Evolutionary conservation across 768 basidiomycete genomes (phyloP), one percentile per base, ranked within the genome.

Genomic region (Mycena olivaceomarginata): DNA sequence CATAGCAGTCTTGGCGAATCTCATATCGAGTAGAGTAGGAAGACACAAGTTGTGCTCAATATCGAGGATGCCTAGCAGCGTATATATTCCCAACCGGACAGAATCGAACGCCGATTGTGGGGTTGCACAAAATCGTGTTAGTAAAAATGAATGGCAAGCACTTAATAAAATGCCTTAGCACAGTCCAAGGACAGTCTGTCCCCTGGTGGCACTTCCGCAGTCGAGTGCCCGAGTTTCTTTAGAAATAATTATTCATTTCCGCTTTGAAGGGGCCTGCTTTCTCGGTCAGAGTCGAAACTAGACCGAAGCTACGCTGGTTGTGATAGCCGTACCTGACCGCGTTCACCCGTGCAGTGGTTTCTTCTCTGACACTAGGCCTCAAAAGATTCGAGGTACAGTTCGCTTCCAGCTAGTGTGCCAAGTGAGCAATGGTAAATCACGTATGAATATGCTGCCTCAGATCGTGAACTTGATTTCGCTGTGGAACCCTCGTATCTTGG

Each of bases 121-220:
- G 45, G 41, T 39, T 41, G 11, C 9, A 5, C 6, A 41, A 25
- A 45, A 18, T 25, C 45, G 45, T 67, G 16, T 51, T 22, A 53
- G 2, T 4, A 39, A n/a, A 22, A 45, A 37, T 65, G 51, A 57
- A 64, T 64, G 40, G 45, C 7, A 37, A 65, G 48, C 37, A 40
- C 12, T 66, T 46, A 64, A 64, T 22, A 20, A 3, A 45, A 25
- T 64, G 62, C 31, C 31, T 31, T 31, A 31, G 31, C 31, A 64
- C 63, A 22, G 22, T 4, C 22, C 18, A 25, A 43, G 12, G 46
- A 51, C 60, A 70, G 20, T 20, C 39, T 65, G 64, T n/a, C 18
- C 65, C 64, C 41, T 73, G 64, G 64, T 66, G 72, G 72, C 72
- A 39, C 72, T 57, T 67, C 72, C 65, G 72, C 72, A 41, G 72